These are phyloP conservation scores for Ampelomyces quisqualis DNA, from an alignment of 2,329 filamentous ascomycete species.

Conservation along the genomic window DNA sequence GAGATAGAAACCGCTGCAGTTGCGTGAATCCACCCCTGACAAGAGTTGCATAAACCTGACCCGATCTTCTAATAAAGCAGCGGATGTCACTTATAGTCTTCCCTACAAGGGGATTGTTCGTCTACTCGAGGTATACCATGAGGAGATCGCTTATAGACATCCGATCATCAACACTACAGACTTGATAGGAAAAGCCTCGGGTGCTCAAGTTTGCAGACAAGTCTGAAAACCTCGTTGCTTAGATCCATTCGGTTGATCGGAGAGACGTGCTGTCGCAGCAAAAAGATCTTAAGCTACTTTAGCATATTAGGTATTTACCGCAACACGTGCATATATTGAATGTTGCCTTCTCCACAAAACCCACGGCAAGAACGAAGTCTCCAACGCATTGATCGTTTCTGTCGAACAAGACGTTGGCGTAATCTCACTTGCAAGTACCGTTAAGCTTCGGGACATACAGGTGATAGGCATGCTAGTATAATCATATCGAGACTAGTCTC, in stretches of 20 bases:
- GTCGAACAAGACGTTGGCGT: constrained; percentile 19
- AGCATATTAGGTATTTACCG: too few relatives aligned
- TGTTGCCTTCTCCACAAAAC: constrained; percentile 18
- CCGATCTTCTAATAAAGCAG: background rate
- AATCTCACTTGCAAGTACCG: constrained; percentile 12
- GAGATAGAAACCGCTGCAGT: constrained; percentile 9
- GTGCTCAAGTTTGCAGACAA: constrained; percentile 6
- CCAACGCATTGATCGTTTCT: constrained; percentile 11
- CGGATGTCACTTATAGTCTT: constrained; percentile 11
- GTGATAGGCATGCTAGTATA: constrained; percentile 23
- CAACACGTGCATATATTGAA: constrained; percentile 19
- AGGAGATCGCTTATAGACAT: constrained; percentile 19
- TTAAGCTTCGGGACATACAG: constrained; percentile 22
- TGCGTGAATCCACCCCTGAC: constrained; percentile 14
- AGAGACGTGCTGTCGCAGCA: too few relatives aligned
- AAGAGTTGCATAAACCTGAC: background rate
- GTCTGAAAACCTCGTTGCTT: constrained; percentile 5
- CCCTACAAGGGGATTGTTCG: constrained; percentile 14
- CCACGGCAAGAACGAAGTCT: constrained; percentile 16
- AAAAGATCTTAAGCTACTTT: too few relatives aligned
- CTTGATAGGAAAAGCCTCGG: constrained; percentile 9
- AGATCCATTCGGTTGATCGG: constrained; percentile 11
- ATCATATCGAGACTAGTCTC: background rate
- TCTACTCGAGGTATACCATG: constrained; percentile 19
- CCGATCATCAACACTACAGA: constrained; percentile 19